Conservation (phyloP, 2,329 filamentous ascomycete species). For the Rugonectria rugulosa region DNA sequence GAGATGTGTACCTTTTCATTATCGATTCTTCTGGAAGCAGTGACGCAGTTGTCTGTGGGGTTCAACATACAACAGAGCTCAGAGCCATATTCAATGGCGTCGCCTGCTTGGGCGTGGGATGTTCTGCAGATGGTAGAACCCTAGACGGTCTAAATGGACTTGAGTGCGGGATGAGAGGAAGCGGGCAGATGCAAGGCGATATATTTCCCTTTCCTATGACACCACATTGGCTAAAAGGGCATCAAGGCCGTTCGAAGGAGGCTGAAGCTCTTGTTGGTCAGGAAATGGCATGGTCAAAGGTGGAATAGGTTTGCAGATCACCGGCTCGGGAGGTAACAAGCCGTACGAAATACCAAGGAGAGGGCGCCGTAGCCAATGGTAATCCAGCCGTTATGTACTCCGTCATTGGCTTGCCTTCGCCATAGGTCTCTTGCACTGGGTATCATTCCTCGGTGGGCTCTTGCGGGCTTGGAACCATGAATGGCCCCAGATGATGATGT, state of each 20-base stretch:
- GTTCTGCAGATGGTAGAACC: not conserved
- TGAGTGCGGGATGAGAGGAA: not conserved
- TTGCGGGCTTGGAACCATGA: constrained; percentile 1
- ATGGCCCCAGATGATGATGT: constrained; percentile 20
- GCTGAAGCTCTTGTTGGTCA: not conserved
- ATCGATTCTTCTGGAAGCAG: not conserved
- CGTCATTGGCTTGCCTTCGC: constrained; percentile 4
- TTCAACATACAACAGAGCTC: not conserved
- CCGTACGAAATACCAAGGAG: too few species aligned
- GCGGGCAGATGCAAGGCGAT: not conserved
- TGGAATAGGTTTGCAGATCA: constrained; percentile 6
- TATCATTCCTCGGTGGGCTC: constrained; percentile 27
- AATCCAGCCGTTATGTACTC: not conserved
- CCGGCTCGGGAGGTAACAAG: constrained; percentile 11
- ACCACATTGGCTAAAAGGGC: not conserved
- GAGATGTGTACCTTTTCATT: constrained; percentile 43
- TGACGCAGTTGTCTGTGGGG: not conserved
- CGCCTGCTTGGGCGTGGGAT: not conserved
- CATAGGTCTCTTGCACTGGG: constrained; percentile 27
- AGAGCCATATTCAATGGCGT: not conserved
- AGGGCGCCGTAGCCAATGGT: not conserved
- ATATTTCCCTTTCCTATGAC: constrained; percentile 4
- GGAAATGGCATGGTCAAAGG: constrained; percentile 14
- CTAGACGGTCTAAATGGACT: not conserved
- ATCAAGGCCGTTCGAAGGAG: not conserved